A percentile compares a stretch with the other conserved stretches of the same genome.
Evolutionary conservation across 2,329 filamentous ascomycete species (phyloP).

Genomic region (Colletotrichum sp.): DNA sequence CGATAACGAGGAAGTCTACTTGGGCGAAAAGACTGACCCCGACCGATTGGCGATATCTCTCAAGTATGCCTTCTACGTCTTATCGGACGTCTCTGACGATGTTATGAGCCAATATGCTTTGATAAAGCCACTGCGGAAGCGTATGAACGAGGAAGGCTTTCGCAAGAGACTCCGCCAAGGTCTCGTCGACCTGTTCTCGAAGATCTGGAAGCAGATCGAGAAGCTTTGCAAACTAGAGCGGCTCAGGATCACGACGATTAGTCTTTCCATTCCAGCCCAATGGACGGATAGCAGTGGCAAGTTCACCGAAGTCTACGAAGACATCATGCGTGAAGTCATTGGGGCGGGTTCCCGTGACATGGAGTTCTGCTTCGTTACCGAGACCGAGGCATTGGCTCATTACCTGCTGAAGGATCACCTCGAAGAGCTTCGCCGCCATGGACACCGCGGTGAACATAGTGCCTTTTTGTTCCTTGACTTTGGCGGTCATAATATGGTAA

Average conservation of each 20-base stretch:
- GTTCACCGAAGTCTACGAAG: neutral
- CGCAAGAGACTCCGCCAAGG: neutral
- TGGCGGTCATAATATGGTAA: slow-evolving; percentile 17
- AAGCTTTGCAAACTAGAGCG: neutral
- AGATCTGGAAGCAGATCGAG: neutral
- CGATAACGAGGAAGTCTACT: neutral
- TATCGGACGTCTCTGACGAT: neutral
- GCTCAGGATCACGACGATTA: neutral
- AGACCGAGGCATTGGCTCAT: slow-evolving; percentile 1
- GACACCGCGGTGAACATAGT: neutral
- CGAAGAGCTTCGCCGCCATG: neutral
- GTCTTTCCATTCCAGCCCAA: neutral
- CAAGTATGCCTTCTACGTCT: slow-evolving; percentile 23
- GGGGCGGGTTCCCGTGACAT: neutral
- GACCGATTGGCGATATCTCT: slow-evolving; percentile 10
- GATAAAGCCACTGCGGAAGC: neutral
- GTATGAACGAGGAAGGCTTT: neutral
- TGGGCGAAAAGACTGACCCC: slow-evolving; percentile 3
- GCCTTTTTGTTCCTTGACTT: slow-evolving; percentile 8
- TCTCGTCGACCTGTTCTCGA: neutral
- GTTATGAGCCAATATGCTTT: neutral
- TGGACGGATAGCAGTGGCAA: neutral
- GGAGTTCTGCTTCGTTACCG: neutral
- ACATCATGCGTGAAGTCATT: neutral
- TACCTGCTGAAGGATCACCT: neutral